phyloP scores from a whole-genome alignment of 768 basidiomycete species.

The Russula emetica region DNA sequence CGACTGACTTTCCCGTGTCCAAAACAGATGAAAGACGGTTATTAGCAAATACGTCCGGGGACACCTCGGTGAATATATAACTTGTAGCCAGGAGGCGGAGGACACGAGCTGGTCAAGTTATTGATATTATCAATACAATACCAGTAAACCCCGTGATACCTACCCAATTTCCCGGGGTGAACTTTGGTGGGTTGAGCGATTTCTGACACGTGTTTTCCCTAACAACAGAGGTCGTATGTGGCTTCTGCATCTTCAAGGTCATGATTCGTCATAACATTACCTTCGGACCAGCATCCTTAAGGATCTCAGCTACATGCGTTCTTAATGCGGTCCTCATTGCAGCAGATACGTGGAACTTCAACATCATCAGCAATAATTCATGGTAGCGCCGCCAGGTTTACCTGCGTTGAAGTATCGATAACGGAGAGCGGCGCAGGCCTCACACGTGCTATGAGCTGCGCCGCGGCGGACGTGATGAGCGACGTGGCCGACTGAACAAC shows the following conservation, averaged over 20 bases:
- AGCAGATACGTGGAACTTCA: conserved; percentile 5
- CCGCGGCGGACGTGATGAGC: conserved; percentile 13
- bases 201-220: conserved; percentile 35
- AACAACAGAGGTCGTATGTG: background rate
- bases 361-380: background rate
- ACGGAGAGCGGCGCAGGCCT: conserved; percentile 6
- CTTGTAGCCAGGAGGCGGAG: conserved; percentile 33
- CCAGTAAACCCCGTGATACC: too few relatives aligned
- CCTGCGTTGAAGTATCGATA: conserved; percentile 6
- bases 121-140: background rate
- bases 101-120: conserved; percentile 26
- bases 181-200: conserved; percentile 35
- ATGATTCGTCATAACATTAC: background rate
- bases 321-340: background rate
- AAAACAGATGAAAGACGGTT: conserved; percentile 32
- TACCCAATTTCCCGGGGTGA: conserved; percentile 24
- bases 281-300: conserved; percentile 22
- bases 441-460: conserved; percentile 8
- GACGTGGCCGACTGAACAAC: conserved; percentile 7
- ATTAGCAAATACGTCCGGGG: conserved; percentile 32
- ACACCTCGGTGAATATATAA: conserved; percentile 33
- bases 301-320: conserved; percentile 23
- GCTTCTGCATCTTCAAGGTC: background rate
- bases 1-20: conserved; percentile 34
- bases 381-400: background rate